A percentile compares a stretch with the other conserved stretches of the same genome.
These are phyloP conservation scores for Aspergillus taichungensis DNA, from an alignment of 495 filamentous ascomycete species.

Conservation along the genomic window DNA sequence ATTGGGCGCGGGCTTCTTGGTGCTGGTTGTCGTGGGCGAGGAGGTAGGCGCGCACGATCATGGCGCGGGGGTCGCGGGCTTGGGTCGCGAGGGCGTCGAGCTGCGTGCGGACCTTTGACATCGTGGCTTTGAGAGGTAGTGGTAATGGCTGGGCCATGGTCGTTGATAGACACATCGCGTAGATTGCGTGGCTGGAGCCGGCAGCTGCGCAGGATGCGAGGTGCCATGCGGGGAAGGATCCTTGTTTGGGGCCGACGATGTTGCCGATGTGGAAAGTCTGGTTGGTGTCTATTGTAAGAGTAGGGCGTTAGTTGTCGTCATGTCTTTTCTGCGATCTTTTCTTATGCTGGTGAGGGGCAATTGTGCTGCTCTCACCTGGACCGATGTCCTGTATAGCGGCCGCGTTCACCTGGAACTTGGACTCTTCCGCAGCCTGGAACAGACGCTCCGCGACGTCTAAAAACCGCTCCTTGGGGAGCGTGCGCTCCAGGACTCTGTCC, in stretches of 20 bases:
- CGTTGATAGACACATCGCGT: too few relatives aligned
- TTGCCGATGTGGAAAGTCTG: conserved; percentile 19
- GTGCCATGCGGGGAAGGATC: conserved; percentile 16
- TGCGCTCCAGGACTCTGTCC: background rate
- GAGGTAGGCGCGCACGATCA: conserved; percentile 23
- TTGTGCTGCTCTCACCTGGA: too few relatives aligned
- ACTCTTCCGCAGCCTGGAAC: too few relatives aligned
- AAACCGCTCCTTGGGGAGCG: too few relatives aligned
- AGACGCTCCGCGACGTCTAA: too few relatives aligned
- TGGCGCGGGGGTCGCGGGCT: conserved; percentile 20
- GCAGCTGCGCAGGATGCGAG: conserved; percentile 17
- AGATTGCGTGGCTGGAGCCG: conserved; percentile 3
- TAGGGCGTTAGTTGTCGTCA: background rate
- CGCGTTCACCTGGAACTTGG: too few relatives aligned
- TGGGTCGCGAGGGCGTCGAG: conserved; percentile 16
- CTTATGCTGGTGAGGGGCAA: too few relatives aligned
- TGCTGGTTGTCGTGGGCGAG: conserved; percentile 14
- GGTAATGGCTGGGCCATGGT: too few relatives aligned
- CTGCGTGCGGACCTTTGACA: background rate
- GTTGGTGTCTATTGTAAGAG: conserved; percentile 16
- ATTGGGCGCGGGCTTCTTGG: conserved; percentile 15
- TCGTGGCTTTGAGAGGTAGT: too few relatives aligned
- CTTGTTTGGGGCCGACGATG: background rate
- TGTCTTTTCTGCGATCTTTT: background rate
- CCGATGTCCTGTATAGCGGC: too few relatives aligned